phyloP scores from a whole-genome alignment of 805 yeast genomes.

The Hanseniaspora osmophila region DNA sequence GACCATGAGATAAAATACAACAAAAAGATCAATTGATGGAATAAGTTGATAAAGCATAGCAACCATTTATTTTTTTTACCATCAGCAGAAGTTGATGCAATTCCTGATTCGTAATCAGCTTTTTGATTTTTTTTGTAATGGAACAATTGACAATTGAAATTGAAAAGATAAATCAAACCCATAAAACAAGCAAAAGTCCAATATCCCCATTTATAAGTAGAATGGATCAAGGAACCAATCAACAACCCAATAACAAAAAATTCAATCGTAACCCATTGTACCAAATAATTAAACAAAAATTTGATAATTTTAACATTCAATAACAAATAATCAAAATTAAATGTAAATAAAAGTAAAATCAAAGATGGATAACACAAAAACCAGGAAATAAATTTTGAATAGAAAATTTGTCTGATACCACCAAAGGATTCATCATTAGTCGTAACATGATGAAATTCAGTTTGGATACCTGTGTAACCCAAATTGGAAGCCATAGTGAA shows the following conservation, averaged over 20 bases:
- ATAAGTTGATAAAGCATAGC: constrained; percentile 14
- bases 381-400: constrained; percentile 31
- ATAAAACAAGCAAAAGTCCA: constrained; percentile 39
- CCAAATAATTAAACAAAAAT: constrained; percentile 19
- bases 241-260: constrained; percentile 39
- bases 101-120: not conserved
- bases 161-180: constrained; percentile 26
- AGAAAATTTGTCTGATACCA: constrained; percentile 30
- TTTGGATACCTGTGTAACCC: constrained; percentile 29
- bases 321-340: not conserved
- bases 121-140: constrained; percentile 1
- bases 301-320: not conserved
- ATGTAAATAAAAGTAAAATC: constrained; percentile 12
- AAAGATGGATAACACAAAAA: constrained; percentile 32
- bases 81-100: not conserved
- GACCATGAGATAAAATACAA: constrained; percentile 38
- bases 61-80: not conserved
- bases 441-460: constrained; percentile 27
- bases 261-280: constrained; percentile 31
- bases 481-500: constrained; percentile 33
- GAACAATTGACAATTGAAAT: constrained; percentile 20
- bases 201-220: constrained; percentile 59
- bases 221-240: constrained; percentile 39
- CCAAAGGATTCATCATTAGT: constrained; percentile 10
- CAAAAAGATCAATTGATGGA: constrained; percentile 24